Conservation (phyloP, 331 rosid genomes). For the Malus hybrid region DNA sequence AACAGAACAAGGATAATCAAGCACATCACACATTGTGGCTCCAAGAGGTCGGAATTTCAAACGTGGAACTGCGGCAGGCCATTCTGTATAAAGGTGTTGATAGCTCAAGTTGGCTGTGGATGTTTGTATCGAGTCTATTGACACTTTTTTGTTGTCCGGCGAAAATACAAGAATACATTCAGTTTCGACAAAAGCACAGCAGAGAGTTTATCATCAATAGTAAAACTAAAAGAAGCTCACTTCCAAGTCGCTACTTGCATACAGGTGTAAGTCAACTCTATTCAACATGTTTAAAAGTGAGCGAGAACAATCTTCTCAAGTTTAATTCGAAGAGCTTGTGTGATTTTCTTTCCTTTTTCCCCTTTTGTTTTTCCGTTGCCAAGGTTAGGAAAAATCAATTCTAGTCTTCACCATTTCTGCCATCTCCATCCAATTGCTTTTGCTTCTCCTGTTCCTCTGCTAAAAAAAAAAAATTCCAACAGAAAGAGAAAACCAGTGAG, state of each 20-base stretch:
- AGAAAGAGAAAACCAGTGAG: not conserved
- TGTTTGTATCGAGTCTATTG: not conserved
- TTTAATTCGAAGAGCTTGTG: not conserved
- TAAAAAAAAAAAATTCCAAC: not conserved
- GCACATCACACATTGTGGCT: not conserved
- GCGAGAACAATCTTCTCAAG: not conserved
- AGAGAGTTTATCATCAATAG: not conserved
- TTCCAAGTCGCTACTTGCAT: not conserved
- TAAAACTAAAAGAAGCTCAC: not conserved
- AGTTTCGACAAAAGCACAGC: not conserved
- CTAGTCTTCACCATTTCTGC: slow-evolving; percentile 39
- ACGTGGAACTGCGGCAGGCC: not conserved
- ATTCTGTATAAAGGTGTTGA: not conserved
- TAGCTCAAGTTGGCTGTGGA: not conserved
- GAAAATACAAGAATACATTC: not conserved
- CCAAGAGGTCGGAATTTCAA: not conserved
- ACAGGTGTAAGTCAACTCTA: not conserved
- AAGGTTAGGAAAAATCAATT: not conserved
- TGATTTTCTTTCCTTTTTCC: not conserved
- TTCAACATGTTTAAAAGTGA: not conserved
- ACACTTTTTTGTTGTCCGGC: not conserved
- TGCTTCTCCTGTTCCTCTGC: slow-evolving; percentile 85
- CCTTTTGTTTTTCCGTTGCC: not conserved
- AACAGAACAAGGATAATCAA: not conserved
- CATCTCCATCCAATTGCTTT: slow-evolving; percentile 58